Evolutionary conservation across 768 basidiomycete genomes (phyloP), one percentile per base, ranked within the genome.

Genomic region (Rhodotorula paludigena): DNA sequence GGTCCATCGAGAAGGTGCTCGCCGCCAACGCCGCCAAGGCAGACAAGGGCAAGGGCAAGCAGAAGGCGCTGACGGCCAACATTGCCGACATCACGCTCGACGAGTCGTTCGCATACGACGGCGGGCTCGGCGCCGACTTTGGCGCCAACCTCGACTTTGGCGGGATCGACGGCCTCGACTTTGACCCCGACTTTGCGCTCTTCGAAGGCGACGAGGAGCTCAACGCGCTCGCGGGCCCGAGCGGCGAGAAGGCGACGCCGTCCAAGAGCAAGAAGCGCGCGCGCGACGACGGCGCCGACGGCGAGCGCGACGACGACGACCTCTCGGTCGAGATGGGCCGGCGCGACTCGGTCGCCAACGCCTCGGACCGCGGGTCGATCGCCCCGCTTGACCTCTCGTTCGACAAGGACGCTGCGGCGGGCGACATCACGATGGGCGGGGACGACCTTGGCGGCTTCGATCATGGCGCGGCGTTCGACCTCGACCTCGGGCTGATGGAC

Each of bases 71-170:
- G 85, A 86, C 64, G 87, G 89, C 3, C 86, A 89, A 60, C 89
- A 90, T 71, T 25, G 89, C 89, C 16, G 92, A 94, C 72, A 92
- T 94, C 74, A 94, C 91, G 1, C 87, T 94, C 45, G 85, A 85
- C 44, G 84, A 85, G 2, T 86, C 86, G 76, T 76, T 85, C 39
- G 84, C 85, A 60, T 82, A 82, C 66, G 76, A 77, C 14, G 79
- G 60, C 60, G 54, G 89, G 38, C 90, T 86, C 75, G 87, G 86
- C 56, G 76, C 90, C 44, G 90, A 86, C 60, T 82, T 90, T 57
- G 85, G 87, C 62, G 89, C 87, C 75, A 86, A 85, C 47, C 76
- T 88, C 36, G 89, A 23, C 61, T 82, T 91, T 59, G 85, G 87
- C 73, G 77, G 33, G 5, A 38, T 70, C 51, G 73, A 67, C 33